These are phyloP conservation scores for Didymella sp. DNA, from an alignment of 2,329 filamentous ascomycete genomes.

Conservation along the genomic window DNA sequence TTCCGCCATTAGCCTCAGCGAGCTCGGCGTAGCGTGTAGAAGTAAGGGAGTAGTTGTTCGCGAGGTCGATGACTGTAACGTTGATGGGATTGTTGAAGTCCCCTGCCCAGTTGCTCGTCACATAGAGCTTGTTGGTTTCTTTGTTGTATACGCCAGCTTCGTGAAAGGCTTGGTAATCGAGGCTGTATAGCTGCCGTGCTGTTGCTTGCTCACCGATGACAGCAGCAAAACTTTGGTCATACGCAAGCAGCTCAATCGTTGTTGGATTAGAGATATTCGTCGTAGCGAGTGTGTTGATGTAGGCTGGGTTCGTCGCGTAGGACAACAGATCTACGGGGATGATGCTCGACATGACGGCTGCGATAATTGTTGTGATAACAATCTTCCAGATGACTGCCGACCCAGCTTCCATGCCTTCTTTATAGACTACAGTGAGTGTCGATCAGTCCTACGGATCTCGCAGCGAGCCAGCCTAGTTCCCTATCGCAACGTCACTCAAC, in stretches of 20 bases:
- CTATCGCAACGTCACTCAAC: not conserved
- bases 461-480: not conserved
- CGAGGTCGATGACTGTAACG: slow-evolving; percentile 48
- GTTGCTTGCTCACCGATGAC: slow-evolving; percentile 44
- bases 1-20: slow-evolving; percentile 48
- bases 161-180: slow-evolving; percentile 48
- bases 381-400: slow-evolving; percentile 21
- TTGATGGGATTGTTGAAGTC: slow-evolving; percentile 44
- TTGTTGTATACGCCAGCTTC: slow-evolving; percentile 49
- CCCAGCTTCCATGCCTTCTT: slow-evolving; percentile 1
- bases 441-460: not conserved
- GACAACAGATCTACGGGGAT: slow-evolving; percentile 44
- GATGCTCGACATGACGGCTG: slow-evolving; percentile 37
- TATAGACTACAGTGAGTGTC: not conserved
- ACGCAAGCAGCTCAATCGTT: slow-evolving; percentile 49
- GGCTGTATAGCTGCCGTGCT: slow-evolving; percentile 42
- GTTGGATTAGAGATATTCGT: slow-evolving; percentile 42
- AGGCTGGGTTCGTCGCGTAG: slow-evolving; percentile 41
- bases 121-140: slow-evolving; percentile 50
- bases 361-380: slow-evolving; percentile 21
- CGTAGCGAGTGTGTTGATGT: slow-evolving; percentile 38
- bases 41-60: slow-evolving; percentile 48
- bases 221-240: slow-evolving; percentile 44
- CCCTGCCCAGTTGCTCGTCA: slow-evolving; percentile 51
- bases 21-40: slow-evolving; percentile 51